Percentiles rank a stretch among this genome's conserved stretches.
Conservation (phyloP, 2,329 filamentous ascomycete genomes). For the Aureobasidium uvarum region DNA sequence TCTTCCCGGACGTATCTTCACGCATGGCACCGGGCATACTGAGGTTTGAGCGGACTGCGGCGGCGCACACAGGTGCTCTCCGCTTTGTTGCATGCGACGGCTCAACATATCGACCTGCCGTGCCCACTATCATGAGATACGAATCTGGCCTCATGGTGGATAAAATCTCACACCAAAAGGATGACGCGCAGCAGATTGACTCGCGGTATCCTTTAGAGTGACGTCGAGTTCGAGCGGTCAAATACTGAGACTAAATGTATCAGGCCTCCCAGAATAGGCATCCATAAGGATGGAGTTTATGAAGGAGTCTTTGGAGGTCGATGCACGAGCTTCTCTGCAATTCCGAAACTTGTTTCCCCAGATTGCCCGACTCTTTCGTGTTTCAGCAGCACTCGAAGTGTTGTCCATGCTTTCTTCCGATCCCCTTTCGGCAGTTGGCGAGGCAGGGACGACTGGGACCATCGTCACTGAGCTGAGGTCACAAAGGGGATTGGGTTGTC, state of each 20-base stretch:
- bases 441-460: neutral
- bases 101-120: neutral
- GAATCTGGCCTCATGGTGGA: neutral
- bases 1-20: constrained; percentile 1
- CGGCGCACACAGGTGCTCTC: neutral
- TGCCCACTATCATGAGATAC: constrained; percentile 1
- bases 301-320: neutral
- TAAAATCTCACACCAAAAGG: neutral
- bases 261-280: constrained; percentile 4
- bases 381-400: constrained; percentile 4
- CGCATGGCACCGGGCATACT: neutral
- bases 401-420: neutral
- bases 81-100: neutral
- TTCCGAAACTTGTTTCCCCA: constrained; percentile 8
- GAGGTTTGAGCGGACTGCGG: neutral
- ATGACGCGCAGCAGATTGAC: constrained; percentile 5
- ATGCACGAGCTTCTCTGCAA: neutral
- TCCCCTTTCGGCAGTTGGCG: neutral
- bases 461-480: neutral
- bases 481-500: too few species aligned
- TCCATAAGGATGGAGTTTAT: neutral
- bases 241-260: constrained; percentile 11
- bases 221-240: neutral
- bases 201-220: neutral
- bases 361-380: neutral